A percentile compares a stretch with the other conserved stretches of the same genome.
Conservation (phyloP, 2,329 filamentous ascomycete genomes). For the Apiospora rasikravindrae region DNA sequence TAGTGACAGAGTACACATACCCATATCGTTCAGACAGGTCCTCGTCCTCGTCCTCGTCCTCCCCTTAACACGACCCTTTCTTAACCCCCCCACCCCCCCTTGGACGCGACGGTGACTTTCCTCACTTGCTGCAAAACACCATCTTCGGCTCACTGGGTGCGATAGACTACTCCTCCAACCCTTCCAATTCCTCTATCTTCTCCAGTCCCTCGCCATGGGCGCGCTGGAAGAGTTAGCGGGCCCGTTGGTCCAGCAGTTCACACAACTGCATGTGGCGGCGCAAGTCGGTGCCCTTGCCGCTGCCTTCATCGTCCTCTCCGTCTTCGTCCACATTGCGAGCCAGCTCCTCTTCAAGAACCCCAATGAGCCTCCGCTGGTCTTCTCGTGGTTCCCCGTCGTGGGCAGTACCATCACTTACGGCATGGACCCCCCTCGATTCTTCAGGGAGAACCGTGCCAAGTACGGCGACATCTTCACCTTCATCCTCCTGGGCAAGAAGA, state of each 20-base stretch:
- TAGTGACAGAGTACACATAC: background rate
- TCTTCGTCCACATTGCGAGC: conserved; percentile 78
- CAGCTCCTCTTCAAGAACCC: conserved; percentile 84
- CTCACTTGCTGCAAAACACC: background rate
- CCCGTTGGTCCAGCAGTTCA: conserved; percentile 57
- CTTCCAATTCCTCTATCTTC: background rate
- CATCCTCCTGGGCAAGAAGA: conserved; percentile 85
- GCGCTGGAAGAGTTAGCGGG: conserved; percentile 57
- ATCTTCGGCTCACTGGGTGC: background rate
- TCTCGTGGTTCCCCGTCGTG: conserved; percentile 82
- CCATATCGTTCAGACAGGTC: background rate
- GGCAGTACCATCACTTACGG: conserved; percentile 94
- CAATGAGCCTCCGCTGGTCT: conserved; percentile 80
- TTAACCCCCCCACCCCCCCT: background rate
- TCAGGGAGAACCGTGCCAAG: conserved; percentile 77
- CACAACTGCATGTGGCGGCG: conserved; percentile 50
- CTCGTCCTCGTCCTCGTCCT: background rate
- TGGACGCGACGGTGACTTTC: background rate
- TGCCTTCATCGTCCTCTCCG: conserved; percentile 55
- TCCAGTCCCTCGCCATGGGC: conserved; percentile 51
- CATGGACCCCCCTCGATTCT: conserved; percentile 92
- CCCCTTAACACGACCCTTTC: background rate
- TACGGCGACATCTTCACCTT: conserved; percentile 93
- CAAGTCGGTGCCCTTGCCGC: conserved; percentile 53
- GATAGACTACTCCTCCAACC: background rate